Base-by-base conservation (phyloP, 129 eudicot genomes). In the Saposhnikovia divaricata region DNA sequence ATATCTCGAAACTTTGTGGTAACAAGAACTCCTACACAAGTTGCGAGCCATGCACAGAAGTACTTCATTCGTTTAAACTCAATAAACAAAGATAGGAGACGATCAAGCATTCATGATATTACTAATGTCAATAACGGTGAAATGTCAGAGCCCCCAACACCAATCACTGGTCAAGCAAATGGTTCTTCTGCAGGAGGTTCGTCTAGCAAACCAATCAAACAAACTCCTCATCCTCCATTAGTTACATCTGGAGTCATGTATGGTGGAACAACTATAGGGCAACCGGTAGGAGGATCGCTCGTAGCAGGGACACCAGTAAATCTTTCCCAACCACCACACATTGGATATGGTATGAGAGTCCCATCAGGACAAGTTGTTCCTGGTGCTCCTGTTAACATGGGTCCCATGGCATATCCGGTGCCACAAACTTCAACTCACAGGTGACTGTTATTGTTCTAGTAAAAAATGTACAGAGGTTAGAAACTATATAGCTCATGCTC, bases 231-330 rank as follows among this genome's bases (percentile, higher is more conserved):
- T 27, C 25, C 69, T 61, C 53, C 85, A 0, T 74, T 51, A 18
- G 77, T 57, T 14, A 42, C 75, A 25, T 42, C 85, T 0, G 84
- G 87, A 19, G 88, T 82, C 81, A 82, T 91, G 70, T 92, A 87
- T 78, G 96, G 89, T 19, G 80, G 90, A 57, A 86, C 97, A 53
- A 86, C 91, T 38, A 89, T 93, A 0, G 97, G 98, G 13, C 97
- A 93, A 38, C 97, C 98, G 9, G 84, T 93, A 16, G 88, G 88
- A 6, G 88, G 85, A 25, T 87, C 93, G 7, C 82, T 85, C n/a
- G 90, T 86, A 25, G 81, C 96, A 4, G 98, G 98, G 21, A 93
- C 96, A 15, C 97, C 98, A 0, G 96, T 89, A 16, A 87, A 80
- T 82, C 86, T 91, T 38, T 82, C 90, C 39, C 87, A 85, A 21